These are phyloP conservation scores for Chenopodium formosanum DNA, from an alignment of 148 eudicot species.

Conservation along the genomic window DNA sequence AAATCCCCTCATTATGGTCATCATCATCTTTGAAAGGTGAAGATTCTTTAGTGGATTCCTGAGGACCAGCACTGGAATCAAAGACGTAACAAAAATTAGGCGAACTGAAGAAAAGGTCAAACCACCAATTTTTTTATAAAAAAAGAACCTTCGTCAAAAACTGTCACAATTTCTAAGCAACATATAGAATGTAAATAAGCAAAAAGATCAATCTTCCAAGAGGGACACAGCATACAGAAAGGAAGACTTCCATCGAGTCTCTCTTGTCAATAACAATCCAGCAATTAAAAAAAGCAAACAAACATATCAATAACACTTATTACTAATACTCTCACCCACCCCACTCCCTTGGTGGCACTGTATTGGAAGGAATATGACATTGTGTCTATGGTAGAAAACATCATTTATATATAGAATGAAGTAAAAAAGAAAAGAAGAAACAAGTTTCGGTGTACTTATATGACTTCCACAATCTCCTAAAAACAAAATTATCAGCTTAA, in stretches of 20 bases:
- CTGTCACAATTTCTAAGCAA: neutral
- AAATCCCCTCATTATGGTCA: slow-evolving; percentile 37
- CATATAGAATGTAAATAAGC: neutral
- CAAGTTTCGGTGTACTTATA: neutral
- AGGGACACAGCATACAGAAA: neutral
- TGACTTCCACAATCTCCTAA: neutral
- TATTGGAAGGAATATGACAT: neutral
- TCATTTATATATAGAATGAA: neutral
- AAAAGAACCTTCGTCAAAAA: too few species aligned
- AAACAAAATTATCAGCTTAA: neutral
- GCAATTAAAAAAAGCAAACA: neutral
- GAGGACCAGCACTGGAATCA: slow-evolving; percentile 52
- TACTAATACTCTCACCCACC: neutral
- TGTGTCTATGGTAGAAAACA: neutral
- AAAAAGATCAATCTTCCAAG: neutral
- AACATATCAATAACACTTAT: neutral
- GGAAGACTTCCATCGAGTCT: neutral
- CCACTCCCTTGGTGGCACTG: neutral
- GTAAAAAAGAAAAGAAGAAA: neutral
- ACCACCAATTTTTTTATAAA: neutral
- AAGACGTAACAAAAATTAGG: slow-evolving; percentile 4
- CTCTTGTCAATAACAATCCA: neutral
- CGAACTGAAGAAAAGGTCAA: neutral
- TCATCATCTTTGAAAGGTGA: slow-evolving; percentile 42
- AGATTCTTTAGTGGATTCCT: slow-evolving; percentile 39